A percentile compares a stretch with the other conserved stretches of the same genome.
Evolutionary conservation across 2,329 filamentous ascomycete species (phyloP).

Genomic region (Neonectria punicea): DNA sequence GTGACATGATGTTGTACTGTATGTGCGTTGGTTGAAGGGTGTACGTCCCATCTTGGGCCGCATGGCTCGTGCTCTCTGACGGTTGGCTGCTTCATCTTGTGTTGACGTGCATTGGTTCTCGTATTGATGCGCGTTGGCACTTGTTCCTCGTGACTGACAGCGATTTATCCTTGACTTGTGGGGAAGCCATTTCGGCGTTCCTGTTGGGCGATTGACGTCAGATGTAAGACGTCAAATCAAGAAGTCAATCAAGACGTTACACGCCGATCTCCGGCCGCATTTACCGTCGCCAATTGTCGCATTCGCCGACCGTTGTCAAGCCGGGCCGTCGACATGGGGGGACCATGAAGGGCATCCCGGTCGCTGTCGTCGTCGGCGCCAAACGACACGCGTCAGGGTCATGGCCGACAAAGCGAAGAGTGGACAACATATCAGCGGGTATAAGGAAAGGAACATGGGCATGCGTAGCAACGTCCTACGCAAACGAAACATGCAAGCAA

Average conservation of each 20-base stretch:
- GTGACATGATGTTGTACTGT: not conserved
- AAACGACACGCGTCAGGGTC: slow-evolving; percentile 20
- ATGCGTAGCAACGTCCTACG: not conserved
- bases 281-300: not conserved
- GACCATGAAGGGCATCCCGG: not conserved
- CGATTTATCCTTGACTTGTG: slow-evolving; percentile 1
- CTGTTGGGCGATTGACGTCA: not conserved
- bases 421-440: slow-evolving; percentile 1
- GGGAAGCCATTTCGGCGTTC: not conserved
- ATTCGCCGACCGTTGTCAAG: not conserved
- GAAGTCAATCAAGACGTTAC: not conserved
- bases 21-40: not conserved
- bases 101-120: slow-evolving; percentile 1
- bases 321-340: not conserved
- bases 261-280: not conserved
- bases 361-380: not conserved
- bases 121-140: slow-evolving; percentile 3
- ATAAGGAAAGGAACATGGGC: not conserved
- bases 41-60: not conserved
- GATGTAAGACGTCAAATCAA: not conserved
- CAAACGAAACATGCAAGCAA: not conserved
- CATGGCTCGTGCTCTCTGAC: not conserved
- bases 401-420: slow-evolving; percentile 14
- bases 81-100: not conserved
- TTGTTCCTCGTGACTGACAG: slow-evolving; percentile 3